Evolutionary conservation across 2,329 filamentous ascomycete species (phyloP).

Genomic region (Cladosporium phlei): DNA sequence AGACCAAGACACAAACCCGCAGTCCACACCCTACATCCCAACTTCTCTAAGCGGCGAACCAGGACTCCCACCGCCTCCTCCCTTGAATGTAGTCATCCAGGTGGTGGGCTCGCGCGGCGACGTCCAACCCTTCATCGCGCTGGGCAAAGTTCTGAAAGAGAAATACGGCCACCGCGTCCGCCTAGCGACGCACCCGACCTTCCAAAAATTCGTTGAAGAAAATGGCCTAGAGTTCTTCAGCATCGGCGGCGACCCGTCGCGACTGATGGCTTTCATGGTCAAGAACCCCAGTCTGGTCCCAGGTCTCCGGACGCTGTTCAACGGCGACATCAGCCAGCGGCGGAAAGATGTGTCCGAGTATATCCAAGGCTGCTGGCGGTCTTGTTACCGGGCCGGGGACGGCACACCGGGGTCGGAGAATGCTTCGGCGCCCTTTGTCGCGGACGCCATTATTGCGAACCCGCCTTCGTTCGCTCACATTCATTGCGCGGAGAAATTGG

Average conservation of each 20-base stretch:
- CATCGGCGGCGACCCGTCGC: slow-evolving; percentile 68
- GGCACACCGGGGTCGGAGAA: too few species aligned
- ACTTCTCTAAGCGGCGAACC: slow-evolving; percentile 69
- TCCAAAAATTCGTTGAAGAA: slow-evolving; percentile 63
- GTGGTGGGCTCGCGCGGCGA: slow-evolving; percentile 71
- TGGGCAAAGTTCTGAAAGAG: too few species aligned
- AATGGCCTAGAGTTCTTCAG: slow-evolving; percentile 70
- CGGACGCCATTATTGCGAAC: slow-evolving; percentile 21
- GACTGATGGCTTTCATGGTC: slow-evolving; percentile 54
- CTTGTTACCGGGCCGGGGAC: slow-evolving; percentile 16
- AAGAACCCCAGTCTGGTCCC: slow-evolving; percentile 23
- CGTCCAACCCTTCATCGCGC: slow-evolving; percentile 70
- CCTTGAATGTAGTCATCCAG: slow-evolving; percentile 71
- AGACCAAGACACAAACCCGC: background rate
- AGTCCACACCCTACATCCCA: slow-evolving; percentile 63
- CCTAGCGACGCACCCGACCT: slow-evolving; percentile 66
- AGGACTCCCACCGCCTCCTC: too few species aligned
- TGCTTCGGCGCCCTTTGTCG: slow-evolving; percentile 19
- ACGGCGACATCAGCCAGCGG: slow-evolving; percentile 27
- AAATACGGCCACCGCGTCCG: slow-evolving; percentile 48
- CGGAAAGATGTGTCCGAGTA: slow-evolving; percentile 28
- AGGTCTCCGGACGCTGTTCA: slow-evolving; percentile 25
- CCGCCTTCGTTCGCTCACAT: slow-evolving; percentile 21
- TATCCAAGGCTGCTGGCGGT: slow-evolving; percentile 33
- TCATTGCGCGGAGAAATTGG: slow-evolving; percentile 19